These are phyloP conservation scores for Cladochytrium replicatum DNA, from an alignment of 192 early-diverging fungal genomes.

Conservation along the genomic window DNA sequence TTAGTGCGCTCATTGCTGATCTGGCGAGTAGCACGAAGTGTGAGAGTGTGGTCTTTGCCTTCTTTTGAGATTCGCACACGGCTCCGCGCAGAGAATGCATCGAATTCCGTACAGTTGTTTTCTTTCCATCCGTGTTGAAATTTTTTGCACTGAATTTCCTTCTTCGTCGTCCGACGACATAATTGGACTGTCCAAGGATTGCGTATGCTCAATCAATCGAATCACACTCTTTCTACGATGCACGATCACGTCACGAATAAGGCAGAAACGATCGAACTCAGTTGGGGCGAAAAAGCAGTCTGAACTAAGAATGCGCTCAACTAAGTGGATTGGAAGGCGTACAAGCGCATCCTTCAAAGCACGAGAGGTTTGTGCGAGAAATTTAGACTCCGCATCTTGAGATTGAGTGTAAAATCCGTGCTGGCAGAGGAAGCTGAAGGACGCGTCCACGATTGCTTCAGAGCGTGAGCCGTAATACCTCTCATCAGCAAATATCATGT, in stretches of 20 bases:
- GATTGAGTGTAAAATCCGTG: slow-evolving; percentile 19
- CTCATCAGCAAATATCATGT: slow-evolving; percentile 20
- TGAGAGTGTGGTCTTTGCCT: neutral
- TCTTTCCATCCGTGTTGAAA: neutral
- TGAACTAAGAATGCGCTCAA: slow-evolving; percentile 23
- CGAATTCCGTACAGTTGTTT: neutral
- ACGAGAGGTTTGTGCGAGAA: no score
- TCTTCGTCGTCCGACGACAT: no score
- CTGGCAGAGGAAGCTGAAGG: slow-evolving; percentile 27
- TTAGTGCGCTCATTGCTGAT: no score
- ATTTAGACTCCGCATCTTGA: no score
- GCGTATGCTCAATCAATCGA: neutral
- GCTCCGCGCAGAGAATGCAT: slow-evolving; percentile 1
- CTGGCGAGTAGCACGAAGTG: no score
- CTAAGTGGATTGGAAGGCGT: slow-evolving; percentile 16
- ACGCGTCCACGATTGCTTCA: slow-evolving; percentile 20
- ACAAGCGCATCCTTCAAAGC: slow-evolving; percentile 11
- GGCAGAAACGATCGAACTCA: slow-evolving; percentile 22
- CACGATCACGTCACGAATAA: slow-evolving; percentile 17
- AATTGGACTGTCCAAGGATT: no score
- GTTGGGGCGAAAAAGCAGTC: slow-evolving; percentile 26
- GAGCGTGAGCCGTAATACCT: slow-evolving; percentile 30
- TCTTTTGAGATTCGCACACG: neutral
- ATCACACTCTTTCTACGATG: neutral
- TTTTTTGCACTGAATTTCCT: neutral